Evolutionary conservation across 306 rosid genomes (phyloP), one percentile per base, ranked within the genome.

Genomic region (Rubus idaeus): DNA sequence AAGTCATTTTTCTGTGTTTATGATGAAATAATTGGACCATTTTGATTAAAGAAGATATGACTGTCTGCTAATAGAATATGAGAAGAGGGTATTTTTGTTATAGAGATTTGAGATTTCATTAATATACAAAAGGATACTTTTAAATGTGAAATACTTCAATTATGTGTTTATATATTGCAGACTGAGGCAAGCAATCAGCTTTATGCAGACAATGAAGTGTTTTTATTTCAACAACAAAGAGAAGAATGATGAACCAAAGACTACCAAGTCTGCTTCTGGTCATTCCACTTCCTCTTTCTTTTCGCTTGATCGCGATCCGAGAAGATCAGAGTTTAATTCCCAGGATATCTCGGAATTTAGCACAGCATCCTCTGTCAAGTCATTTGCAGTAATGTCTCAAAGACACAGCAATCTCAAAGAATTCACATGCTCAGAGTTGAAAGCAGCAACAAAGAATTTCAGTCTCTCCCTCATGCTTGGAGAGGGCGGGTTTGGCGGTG

Each of bases 401-500:
- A 79, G 86, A 71, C 81, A 81, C 9, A 79, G 80, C 49, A 88
- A 86, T 72, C 89, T 88, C 70, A 79, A 78, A 64, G 91, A 88
- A 68, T 88, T 83, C 82, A 78, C 89, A 26, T 88, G 84, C 85
- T 56, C 85, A 4, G 91, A 88, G 71, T 78, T 88, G 81, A 88
- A 88, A 78, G 30, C 80, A 0, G 91, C 91, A 75, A 88, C 91
- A 1, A 88, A 88, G 80, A 88, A 83, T 69, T 88, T 88, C 62
- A 83, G 83, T 73, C 88, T 83, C 63, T 77, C 89, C 12, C 85
- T 86, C 77, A 86, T 88, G 91, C 49, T 88, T 41, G 91, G 91
- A 55, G 91, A 88, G 70, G 89, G 91, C 8, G 91, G 91, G 16
- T 88, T 88, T 45, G 91, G 91, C 12, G 89, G 91, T 30, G 89